phyloP scores from a whole-genome alignment of 2,329 filamentous ascomycete species.

The Aspergillus pseudotamarii region DNA sequence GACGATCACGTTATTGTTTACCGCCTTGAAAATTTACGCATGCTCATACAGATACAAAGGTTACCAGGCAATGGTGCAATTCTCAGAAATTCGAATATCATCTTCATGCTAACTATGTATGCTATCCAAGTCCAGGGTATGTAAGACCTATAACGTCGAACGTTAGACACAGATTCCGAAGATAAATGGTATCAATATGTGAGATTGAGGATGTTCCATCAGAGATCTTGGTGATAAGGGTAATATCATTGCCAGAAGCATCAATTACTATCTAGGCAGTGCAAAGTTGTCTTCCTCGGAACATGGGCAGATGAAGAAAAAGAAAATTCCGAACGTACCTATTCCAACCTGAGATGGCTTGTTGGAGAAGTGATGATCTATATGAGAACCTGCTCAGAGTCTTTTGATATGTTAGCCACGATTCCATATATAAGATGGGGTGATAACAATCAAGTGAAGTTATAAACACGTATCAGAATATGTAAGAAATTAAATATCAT shows the following conservation, averaged over 20 bases:
- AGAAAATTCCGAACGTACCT: constrained; percentile 29
- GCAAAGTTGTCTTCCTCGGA: constrained; percentile 68
- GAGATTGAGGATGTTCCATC: constrained; percentile 46
- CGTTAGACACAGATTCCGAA: constrained; percentile 26
- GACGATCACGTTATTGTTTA: background rate
- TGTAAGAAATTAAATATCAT: constrained; percentile 98
- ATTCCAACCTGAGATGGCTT: background rate
- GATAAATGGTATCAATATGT: constrained; percentile 21
- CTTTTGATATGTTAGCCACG: constrained; percentile 30
- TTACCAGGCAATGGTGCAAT: background rate
- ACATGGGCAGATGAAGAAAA: constrained; percentile 25
- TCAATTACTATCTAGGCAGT: constrained; percentile 71
- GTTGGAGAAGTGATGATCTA: background rate
- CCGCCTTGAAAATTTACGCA: background rate
- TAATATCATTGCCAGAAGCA: constrained; percentile 60
- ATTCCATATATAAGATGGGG: background rate
- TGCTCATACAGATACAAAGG: background rate
- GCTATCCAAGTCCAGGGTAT: background rate
- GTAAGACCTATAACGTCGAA: constrained; percentile 9
- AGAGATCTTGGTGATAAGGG: constrained; percentile 70
- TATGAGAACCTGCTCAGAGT: constrained; percentile 14
- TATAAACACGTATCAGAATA: constrained; percentile 74
- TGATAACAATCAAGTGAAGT: constrained; percentile 7
- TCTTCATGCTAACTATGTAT: constrained; percentile 3
- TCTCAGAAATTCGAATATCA: background rate